phyloP scores from a whole-genome alignment of 148 eudicot genomes.

The Rhododendron ferrugineum region DNA sequence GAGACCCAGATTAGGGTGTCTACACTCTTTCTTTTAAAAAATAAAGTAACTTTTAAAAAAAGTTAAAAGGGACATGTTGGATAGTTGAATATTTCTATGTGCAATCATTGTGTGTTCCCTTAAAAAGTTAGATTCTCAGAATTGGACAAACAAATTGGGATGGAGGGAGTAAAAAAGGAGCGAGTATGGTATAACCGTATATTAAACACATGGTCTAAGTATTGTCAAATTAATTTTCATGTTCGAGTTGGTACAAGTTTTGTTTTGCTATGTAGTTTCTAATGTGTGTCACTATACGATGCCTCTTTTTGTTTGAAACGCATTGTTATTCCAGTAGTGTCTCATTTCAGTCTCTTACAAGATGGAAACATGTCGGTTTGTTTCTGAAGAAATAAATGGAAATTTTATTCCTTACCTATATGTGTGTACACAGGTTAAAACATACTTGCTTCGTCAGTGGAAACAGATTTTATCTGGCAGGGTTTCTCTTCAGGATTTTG shows the following conservation, averaged over 20 bases:
- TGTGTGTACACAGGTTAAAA: constrained; percentile 47
- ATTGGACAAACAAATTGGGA: not conserved
- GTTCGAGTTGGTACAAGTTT: not conserved
- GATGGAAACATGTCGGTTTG: not conserved
- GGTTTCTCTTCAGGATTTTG: constrained; percentile 77
- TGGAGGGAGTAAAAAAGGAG: not conserved
- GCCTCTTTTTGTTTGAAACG: not conserved
- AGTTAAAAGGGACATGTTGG: not conserved
- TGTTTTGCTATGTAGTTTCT: not conserved
- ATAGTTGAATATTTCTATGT: too few species aligned
- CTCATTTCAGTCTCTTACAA: not conserved
- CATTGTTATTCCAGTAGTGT: not conserved
- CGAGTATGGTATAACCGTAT: not conserved
- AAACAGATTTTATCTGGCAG: constrained; percentile 73
- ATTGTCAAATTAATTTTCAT: not conserved
- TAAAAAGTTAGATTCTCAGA: not conserved
- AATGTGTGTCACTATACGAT: not conserved
- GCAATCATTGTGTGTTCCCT: not conserved
- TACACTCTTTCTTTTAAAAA: not conserved
- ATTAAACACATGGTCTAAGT: not conserved
- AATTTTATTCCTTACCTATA: too few species aligned
- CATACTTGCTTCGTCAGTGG: constrained; percentile 82
- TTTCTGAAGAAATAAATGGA: not conserved
- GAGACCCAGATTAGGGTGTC: too few species aligned
- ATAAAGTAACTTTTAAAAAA: not conserved